Base-by-base conservation (phyloP, 148 eudicot species). In the Chenopodium formosanum region DNA sequence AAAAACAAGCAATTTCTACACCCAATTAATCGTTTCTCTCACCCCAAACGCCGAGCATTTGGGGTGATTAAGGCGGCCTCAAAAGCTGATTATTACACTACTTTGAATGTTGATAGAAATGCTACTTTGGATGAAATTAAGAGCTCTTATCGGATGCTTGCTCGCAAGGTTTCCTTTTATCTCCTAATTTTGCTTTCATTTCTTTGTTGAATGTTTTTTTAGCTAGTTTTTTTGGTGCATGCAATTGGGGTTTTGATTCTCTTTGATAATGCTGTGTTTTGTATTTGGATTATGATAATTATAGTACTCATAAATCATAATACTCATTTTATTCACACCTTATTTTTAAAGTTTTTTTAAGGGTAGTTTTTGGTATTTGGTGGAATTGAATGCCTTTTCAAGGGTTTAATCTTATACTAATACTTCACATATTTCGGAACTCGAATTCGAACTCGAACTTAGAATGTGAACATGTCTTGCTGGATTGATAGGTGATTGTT, bases 51-150 rank as follows among this genome's bases (percentile, higher is more conserved):
- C 2, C 76, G 76, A 17, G 37, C 64, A 70, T 53, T 66, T 34
- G 74, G 70, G 14, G 3, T 84, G 19, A 78, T 80, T 46, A 78
- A 75, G 73, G 85, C 88, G 2, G 75, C 80, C 23, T 63, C 76
- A 19, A 86, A 86, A 66, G 70, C 83, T 65, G 94, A 95, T 83
- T 88, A 90, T 78, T 95, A 93, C 63, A 27, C 88, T 17, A 86
- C 91, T 76, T 83, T 95, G 44, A 87, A 91, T 73, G 88, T 95
- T 68, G 63, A 79, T 72, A 89, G 88, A 53, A 92, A 86, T 80
- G 94, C 98, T 3, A 85, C 86, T 25, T 79, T 93, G 87, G 92
- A 86, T 52, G 91, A 95, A 71, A 91, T 95, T 71, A 95, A 95
- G 86, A 67, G 80, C 72, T 88, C 98, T 76, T 95, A 93, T 73